Evolutionary conservation across 768 basidiomycete species (phyloP), one percentile per base, ranked within the genome.

Genomic region (Epithele typhae): DNA sequence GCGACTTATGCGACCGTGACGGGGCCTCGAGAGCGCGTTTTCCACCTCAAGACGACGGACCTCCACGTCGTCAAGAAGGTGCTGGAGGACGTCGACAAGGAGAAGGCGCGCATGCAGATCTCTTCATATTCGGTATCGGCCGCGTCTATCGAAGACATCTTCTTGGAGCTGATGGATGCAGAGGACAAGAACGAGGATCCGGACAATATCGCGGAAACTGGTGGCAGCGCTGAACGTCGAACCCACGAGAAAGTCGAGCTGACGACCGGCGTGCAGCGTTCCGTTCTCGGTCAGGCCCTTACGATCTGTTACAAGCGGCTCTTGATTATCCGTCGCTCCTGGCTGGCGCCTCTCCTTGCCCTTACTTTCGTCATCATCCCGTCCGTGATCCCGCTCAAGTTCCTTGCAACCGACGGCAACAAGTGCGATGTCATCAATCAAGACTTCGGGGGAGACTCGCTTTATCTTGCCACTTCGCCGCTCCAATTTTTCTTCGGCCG

Each of bases 121-220:
- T 55, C 56, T 0, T 78, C 77, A 0, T 85, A 82, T 55, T 82
- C 87, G 47, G 71, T 88, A 17, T 63, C 84, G n/a, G 82, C 83
- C 7, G 82, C 86, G 1, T 78, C 84, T 8, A 82, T 91, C 35
- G 87, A 91, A 61, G 84, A 88, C 45, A 83, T 91, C 33, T 90
- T 91, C 67, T 71, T 91, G 17, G 72, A 76, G 37, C 64, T 91
- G 15, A 87, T 88, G 84, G 61, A 62, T 34, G 66, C 71, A 1
- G 54, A 59, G 44, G 37, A 37, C 22, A 53, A 43, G 1, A 41
- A 25, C 18, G 64, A 73, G 22, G 63, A 68, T 30, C 8, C 8
- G 8, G 27, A 30, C 27, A 30, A 14, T 14, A 7, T 14, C 27
- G 8, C 27, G 8, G 27, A 30, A 14, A 30, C 27, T 30, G 8